Evolutionary conservation across 106 monocot genomes (phyloP).

Genomic region (Phalaenopsis aphrodite): DNA sequence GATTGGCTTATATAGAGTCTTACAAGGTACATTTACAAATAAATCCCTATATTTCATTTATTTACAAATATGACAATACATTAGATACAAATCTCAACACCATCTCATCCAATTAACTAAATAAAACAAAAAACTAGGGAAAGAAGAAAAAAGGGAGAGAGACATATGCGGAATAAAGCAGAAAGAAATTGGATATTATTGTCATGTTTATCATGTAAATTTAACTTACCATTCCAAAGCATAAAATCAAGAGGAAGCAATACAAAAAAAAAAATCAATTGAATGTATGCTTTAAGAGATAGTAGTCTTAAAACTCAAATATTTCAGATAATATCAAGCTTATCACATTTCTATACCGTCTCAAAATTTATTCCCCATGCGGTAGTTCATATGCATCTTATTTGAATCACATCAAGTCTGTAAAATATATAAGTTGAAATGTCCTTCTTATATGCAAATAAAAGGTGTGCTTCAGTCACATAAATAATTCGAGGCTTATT

Average conservation of each 20-base stretch:
- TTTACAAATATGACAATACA: too few species aligned
- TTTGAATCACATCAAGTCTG: not conserved
- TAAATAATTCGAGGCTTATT: not conserved
- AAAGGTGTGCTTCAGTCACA: too few species aligned
- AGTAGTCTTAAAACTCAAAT: not conserved
- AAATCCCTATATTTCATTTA: too few species aligned
- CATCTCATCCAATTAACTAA: not conserved
- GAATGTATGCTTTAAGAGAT: not conserved
- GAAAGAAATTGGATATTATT: not conserved
- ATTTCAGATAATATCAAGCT: not conserved
- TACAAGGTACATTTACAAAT: too few species aligned
- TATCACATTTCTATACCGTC: not conserved
- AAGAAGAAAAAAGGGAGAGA: not conserved
- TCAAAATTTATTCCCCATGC: not conserved
- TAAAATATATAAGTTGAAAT: not conserved
- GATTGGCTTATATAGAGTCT: too few species aligned
- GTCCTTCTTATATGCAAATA: not conserved
- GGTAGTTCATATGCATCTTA: not conserved
- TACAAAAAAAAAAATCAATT: not conserved
- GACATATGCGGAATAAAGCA: not conserved
- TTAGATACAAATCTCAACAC: too few species aligned
- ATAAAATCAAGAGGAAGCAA: not conserved
- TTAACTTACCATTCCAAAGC: not conserved
- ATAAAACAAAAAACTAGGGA: not conserved
- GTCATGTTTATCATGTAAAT: not conserved